phyloP scores from a whole-genome alignment of 169 alveolate genomes.

The Cyclospora cayetanensis region DNA sequence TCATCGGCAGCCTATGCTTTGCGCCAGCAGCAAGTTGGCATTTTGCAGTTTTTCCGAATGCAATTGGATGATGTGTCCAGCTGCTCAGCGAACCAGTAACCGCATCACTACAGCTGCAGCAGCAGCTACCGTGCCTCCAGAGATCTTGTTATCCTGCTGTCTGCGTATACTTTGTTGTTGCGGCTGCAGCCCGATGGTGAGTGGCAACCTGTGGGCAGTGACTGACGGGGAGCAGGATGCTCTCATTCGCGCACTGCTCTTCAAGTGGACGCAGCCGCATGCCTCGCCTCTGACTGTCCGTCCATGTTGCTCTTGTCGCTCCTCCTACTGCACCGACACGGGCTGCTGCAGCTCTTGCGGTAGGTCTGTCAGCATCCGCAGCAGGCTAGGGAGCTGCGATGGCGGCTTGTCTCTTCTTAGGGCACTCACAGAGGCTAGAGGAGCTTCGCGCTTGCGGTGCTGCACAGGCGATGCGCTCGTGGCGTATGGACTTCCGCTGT shows the following conservation, averaged over 20 bases:
- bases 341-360: neutral
- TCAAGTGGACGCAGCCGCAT: conserved; percentile 82
- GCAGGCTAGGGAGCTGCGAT: conserved; percentile 36
- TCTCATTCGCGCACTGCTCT: conserved; percentile 76
- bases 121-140: no score
- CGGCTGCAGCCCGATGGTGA: conserved; percentile 74
- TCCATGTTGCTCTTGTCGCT: conserved; percentile 62
- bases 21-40: no score
- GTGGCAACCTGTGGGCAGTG: conserved; percentile 80
- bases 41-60: no score
- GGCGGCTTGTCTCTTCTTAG: conserved; percentile 75
- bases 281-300: conserved; percentile 68
- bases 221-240: conserved; percentile 82
- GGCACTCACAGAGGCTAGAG: conserved; percentile 78
- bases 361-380: neutral
- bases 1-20: no score
- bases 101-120: no score
- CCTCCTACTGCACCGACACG: neutral
- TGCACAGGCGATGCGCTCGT: conserved; percentile 80
- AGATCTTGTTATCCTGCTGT: no score
- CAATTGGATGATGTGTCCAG: no score
- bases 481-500: conserved; percentile 79
- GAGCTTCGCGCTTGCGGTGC: conserved; percentile 78
- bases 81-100: no score
- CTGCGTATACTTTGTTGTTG: neutral